A percentile compares a stretch with the other conserved stretches of the same genome.
Evolutionary conservation across 805 yeast species (phyloP).

Genomic region (Candida tallmaniae): DNA sequence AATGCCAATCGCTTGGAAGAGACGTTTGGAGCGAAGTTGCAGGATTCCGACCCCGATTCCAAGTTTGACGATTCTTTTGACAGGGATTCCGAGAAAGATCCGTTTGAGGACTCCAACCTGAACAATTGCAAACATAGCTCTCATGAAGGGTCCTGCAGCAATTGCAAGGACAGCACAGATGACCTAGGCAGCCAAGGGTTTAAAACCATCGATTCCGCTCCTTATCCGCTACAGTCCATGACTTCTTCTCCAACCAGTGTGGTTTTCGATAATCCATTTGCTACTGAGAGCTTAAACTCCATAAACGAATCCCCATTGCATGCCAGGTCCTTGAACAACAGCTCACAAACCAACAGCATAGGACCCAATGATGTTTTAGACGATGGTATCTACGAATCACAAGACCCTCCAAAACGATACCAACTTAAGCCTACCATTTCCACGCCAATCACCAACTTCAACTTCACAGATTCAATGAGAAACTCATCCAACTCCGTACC

Average conservation of each 20-base stretch:
- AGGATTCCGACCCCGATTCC: constrained; percentile 6
- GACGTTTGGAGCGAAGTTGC: background rate
- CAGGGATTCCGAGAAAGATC: constrained; percentile 3
- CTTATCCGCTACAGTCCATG: constrained; percentile 15
- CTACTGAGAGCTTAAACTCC: constrained; percentile 4
- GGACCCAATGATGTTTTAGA: background rate
- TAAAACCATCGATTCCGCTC: no score
- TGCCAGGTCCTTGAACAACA: background rate
- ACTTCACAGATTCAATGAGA: constrained; percentile 5
- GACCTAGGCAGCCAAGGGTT: no score
- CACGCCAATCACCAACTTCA: constrained; percentile 13
- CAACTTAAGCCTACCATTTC: constrained; percentile 12
- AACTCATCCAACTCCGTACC: constrained; percentile 1
- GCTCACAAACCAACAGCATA: background rate
- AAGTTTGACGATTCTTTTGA: constrained; percentile 14
- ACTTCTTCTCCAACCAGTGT: constrained; percentile 10
- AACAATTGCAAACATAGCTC: background rate
- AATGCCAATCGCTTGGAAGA: background rate
- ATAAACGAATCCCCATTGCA: constrained; percentile 1
- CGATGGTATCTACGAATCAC: constrained; percentile 4
- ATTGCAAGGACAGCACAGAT: background rate
- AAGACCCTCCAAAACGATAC: constrained; percentile 4
- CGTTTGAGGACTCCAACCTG: background rate
- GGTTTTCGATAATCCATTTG: constrained; percentile 4
- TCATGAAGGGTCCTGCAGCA: background rate